These are phyloP conservation scores for Neurospora sp. DNA, from an alignment of 495 filamentous ascomycete species.

Conservation along the genomic window DNA sequence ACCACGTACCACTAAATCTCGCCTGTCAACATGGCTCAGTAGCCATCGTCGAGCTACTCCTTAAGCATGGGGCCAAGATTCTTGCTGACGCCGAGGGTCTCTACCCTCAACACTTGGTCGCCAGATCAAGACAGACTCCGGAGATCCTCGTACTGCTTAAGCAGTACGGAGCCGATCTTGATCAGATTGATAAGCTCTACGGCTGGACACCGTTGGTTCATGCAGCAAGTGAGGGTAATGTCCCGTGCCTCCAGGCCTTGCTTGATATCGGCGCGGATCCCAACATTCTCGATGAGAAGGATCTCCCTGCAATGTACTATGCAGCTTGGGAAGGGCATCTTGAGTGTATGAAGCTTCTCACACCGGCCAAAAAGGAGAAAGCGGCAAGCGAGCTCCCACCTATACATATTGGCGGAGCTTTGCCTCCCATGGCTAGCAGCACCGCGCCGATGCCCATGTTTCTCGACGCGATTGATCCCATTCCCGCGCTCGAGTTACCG, in stretches of 20 bases:
- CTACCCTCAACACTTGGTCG: conserved; percentile 95
- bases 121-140: conserved; percentile 74
- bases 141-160: conserved; percentile 69
- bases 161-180: conserved; percentile 78
- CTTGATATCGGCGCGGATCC: conserved; percentile 65
- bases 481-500: conserved; percentile 84
- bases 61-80: conserved; percentile 66
- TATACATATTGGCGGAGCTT: conserved; percentile 19
- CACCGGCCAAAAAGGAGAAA: conserved; percentile 37
- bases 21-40: conserved; percentile 87
- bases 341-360: conserved; percentile 84
- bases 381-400: conserved; percentile 16
- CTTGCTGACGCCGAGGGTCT: conserved; percentile 91
- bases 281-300: conserved; percentile 80
- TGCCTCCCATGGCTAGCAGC: conserved; percentile 34
- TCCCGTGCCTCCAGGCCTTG: conserved; percentile 71
- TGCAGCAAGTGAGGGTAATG: conserved; percentile 91
- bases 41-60: conserved; percentile 69
- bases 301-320: conserved; percentile 91
- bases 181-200: conserved; percentile 90
- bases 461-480: conserved; percentile 64
- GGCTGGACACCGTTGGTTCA: conserved; percentile 96
- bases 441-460: conserved; percentile 52
- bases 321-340: conserved; percentile 96
- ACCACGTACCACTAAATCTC: conserved; percentile 89